Evolutionary conservation across 2,329 filamentous ascomycete genomes (phyloP), one percentile per base, ranked within the genome.

Genomic region (Aspergillus proliferans): DNA sequence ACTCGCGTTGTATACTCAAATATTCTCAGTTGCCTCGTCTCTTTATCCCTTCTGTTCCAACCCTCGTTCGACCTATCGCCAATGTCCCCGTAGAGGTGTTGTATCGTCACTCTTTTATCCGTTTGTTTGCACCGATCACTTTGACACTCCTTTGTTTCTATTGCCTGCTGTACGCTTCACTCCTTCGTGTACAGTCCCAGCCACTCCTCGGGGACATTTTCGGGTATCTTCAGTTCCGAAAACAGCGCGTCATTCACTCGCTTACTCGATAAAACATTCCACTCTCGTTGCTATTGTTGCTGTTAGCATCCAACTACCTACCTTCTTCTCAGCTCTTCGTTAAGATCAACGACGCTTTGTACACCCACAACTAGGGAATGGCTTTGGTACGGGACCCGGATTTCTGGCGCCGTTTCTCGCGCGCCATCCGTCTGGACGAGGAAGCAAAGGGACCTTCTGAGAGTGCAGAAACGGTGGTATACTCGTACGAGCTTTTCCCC

Each of bases 331-430:
- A 18, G 6, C 8, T 4, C 15, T 21, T 19, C 14, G 18, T 40
- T 43, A 39, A 36, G 21, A 33, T n/a, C 15, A 39, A 15, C 5
- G 8, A 21, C 22, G 10, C n/a, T 39, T 38, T 9, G 36, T 47
- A 21, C 28, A 19, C 12, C 34, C 14, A 14, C 14, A 51, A 5
- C 28, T 24, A 12, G 40, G 40, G 38, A 10, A 78, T 78, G 76
- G 71, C 73, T n/a, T 69, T 71, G 42, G 71, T 78, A 50, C 75
- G 74, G 53, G 80, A 83, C 58, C 79, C 79, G 21, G 72, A 71
- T 44, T 83, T 83, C 67, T 83, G 80, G 80, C 74, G 75, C 48
- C 76, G 80, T 57, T 83, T 83, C 69, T 80, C 76, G 51, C 64
- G 71, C 45, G 80, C 80, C 34, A 77, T 81, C 1, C 80, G 81